Evolutionary conservation across 2,329 filamentous ascomycete species (phyloP).

Genomic region (Metarhizium guizhouense): DNA sequence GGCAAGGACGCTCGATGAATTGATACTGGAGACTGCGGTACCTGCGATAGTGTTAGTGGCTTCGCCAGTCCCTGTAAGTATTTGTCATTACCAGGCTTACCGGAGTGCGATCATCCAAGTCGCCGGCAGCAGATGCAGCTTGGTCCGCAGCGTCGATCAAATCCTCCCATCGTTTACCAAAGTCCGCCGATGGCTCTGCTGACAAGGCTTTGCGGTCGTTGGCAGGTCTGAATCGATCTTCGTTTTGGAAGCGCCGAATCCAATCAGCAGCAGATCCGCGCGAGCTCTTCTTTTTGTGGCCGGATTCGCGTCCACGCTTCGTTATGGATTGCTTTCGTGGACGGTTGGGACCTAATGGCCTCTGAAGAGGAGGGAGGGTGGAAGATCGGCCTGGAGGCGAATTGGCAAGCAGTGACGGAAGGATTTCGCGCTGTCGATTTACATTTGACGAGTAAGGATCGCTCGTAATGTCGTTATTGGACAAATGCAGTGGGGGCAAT

Average conservation of each 20-base stretch:
- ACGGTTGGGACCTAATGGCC: constrained; percentile 59
- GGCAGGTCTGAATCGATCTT: constrained; percentile 54
- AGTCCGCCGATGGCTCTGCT: constrained; percentile 71
- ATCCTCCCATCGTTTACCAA: constrained; percentile 92
- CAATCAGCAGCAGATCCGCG: constrained; percentile 60
- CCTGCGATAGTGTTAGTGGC: constrained; percentile 27
- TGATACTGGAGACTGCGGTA: constrained; percentile 57
- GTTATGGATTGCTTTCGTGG: constrained; percentile 81
- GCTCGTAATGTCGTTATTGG: constrained; percentile 56
- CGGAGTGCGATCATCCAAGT: constrained; percentile 80
- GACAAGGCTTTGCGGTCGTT: constrained; percentile 77
- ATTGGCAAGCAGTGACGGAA: constrained; percentile 72
- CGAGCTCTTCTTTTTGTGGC: constrained; percentile 75
- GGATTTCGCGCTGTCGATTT: constrained; percentile 53
- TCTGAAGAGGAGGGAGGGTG: constrained; percentile 75
- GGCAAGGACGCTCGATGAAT: constrained; percentile 54
- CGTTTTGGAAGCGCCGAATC: constrained; percentile 48
- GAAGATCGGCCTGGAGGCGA: constrained; percentile 83
- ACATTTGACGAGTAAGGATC: constrained; percentile 58
- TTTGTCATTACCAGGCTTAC: constrained; percentile 42
- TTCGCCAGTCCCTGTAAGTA: neutral
- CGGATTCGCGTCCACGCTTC: constrained; percentile 64
- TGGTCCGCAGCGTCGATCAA: constrained; percentile 75
- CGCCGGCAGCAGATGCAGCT: constrained; percentile 79
- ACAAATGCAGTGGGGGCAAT: constrained; percentile 57